Conservation (phyloP, 1,139 yeast genomes). For the Suhomyces bolitotheri region DNA sequence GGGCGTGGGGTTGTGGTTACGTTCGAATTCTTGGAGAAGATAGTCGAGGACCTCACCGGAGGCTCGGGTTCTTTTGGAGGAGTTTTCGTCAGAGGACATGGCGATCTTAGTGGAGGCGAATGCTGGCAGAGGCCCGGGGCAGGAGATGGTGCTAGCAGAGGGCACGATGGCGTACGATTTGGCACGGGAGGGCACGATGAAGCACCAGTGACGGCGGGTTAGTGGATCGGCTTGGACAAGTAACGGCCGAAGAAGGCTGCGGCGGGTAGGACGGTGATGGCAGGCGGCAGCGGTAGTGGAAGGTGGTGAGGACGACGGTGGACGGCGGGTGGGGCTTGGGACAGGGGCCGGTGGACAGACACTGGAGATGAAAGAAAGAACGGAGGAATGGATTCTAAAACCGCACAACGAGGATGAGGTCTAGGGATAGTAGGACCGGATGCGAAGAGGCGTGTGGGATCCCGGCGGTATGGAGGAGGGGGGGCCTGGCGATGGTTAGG, state of each 20-base stretch:
- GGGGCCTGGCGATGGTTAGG: background rate
- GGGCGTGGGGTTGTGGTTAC: conserved; percentile 70
- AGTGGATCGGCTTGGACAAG: background rate
- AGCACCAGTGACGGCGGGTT: background rate
- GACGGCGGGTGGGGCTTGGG: too few relatives aligned
- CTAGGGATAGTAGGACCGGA: conserved; percentile 7
- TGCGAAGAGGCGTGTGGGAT: conserved; percentile 2
- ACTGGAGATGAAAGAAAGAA: background rate
- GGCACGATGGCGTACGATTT: too few relatives aligned
- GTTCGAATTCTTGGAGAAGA: conserved; percentile 67
- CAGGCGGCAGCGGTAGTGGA: background rate
- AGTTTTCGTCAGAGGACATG: conserved; percentile 28
- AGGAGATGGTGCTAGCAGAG: background rate
- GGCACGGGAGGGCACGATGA: background rate
- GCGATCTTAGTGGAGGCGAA: background rate
- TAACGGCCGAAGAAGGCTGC: background rate
- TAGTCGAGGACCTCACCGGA: conserved; percentile 79
- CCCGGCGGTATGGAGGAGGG: background rate
- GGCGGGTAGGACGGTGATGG: background rate
- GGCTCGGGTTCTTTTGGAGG: conserved; percentile 57
- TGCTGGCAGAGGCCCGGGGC: conserved; percentile 4
- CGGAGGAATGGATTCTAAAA: background rate
- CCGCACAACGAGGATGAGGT: too few relatives aligned
- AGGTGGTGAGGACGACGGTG: background rate
- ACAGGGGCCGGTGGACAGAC: too few relatives aligned